Conservation (phyloP, 2,329 filamentous ascomycete species). For the Aspergillus ochraceoroseus region DNA sequence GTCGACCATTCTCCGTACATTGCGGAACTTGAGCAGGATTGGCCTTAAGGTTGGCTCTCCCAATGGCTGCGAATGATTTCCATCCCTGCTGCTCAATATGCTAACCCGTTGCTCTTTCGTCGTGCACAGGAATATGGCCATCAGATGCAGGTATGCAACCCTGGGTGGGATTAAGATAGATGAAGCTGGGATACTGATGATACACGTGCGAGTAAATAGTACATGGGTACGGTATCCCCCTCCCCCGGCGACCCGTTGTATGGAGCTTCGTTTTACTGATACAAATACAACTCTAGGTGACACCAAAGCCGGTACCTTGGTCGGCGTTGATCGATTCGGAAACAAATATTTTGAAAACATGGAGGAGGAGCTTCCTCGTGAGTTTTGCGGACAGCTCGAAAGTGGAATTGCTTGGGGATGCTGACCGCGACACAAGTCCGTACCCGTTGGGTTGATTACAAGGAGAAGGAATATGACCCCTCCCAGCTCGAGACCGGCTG, state of each 20-base stretch:
- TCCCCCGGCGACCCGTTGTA: not conserved
- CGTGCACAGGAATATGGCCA: slow-evolving; percentile 75
- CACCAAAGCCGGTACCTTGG: slow-evolving; percentile 84
- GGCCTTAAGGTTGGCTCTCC: slow-evolving; percentile 67
- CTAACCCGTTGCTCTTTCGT: slow-evolving; percentile 38
- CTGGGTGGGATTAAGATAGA: slow-evolving; percentile 9
- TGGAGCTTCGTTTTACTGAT: slow-evolving; percentile 22
- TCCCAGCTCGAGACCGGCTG: slow-evolving; percentile 87
- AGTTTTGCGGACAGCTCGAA: slow-evolving; percentile 30
- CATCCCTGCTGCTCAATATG: slow-evolving; percentile 8
- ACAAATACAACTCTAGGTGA: slow-evolving; percentile 60
- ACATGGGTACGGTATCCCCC: slow-evolving; percentile 39
- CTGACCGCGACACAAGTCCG: slow-evolving; percentile 57
- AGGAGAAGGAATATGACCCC: slow-evolving; percentile 63
- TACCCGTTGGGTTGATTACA: slow-evolving; percentile 97
- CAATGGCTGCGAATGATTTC: slow-evolving; percentile 10
- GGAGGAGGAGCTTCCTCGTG: slow-evolving; percentile 82
- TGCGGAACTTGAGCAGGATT: slow-evolving; percentile 80
- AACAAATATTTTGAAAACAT: slow-evolving; percentile 98
- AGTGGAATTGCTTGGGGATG: slow-evolving; percentile 9
- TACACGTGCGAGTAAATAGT: slow-evolving; percentile 26
- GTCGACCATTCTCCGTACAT: slow-evolving; percentile 84
- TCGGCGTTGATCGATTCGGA: slow-evolving; percentile 82
- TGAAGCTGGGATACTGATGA: slow-evolving; percentile 22
- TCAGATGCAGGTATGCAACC: slow-evolving; percentile 72